Evolutionary conservation across 2,329 filamentous ascomycete species (phyloP), one percentile per base, ranked within the genome.

Genomic region (Fusarium torulosum): DNA sequence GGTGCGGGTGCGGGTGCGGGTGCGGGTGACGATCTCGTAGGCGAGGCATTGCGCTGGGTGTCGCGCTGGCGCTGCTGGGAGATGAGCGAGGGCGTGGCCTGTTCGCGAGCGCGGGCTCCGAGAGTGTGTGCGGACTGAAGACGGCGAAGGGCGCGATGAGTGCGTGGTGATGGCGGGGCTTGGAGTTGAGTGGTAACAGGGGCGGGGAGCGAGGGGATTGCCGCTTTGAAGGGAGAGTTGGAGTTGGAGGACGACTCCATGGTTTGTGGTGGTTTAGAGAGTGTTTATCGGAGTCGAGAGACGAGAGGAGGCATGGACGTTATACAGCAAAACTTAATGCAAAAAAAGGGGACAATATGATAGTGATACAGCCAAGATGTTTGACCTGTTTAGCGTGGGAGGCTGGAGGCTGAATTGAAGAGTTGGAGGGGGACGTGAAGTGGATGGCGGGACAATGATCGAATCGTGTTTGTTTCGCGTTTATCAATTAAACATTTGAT

Each of bases 51-150:
- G 59, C 72, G 78, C 45, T 80, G 78, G 47, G 80, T 79, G 60
- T 84, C 78, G 60, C 81, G 83, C 59, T 83, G 84, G 44, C 85
- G 84, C 74, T 90, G 88, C 73, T 90, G 87, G n/a, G 88, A 85
- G 71, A 89, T 88, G 66, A 90, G 81, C 0, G 87, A 86, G 23
- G 85, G 81, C 59, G 81, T 81, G 66, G 76, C 80, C 54, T 80
- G 75, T 53, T 82, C 80, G 71, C 86, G 85, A 55, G 82, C 80
- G 71, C 86, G 85, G 64, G 88, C 75, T 75, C 88, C 87, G 53
- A 93, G 79, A 78, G 86, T 83, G 80, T 93, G 91, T 50, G 92
- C 91, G 31, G 91, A 94, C 78, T 93, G 90, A 29, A 93, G 87
- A 75, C 90, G 90, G 70, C 91, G 87, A 62, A 94, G 83, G 45